A percentile compares a stretch with the other conserved stretches of the same genome.
These are phyloP conservation scores for Xylaria sp. DNA, from an alignment of 2,329 filamentous ascomycete species.

Conservation along the genomic window DNA sequence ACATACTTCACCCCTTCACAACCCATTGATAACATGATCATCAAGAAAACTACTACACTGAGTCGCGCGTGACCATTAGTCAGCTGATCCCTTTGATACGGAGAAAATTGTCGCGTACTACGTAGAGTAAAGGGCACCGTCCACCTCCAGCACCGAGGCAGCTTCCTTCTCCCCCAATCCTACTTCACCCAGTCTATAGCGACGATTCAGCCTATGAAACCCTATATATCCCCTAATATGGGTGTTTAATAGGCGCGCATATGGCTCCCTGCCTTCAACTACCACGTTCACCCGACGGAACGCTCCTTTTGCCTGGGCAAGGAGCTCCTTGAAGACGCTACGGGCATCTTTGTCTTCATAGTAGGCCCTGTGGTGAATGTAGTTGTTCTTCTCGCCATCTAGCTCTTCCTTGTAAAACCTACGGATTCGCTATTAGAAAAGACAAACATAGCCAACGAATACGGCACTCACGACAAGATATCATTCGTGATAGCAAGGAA, in stretches of 20 bases:
- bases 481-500: conserved; percentile 35
- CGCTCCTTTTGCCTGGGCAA: conserved; percentile 18
- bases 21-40: too few species aligned
- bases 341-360: conserved; percentile 22
- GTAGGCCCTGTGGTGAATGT: conserved; percentile 29
- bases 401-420: conserved; percentile 38
- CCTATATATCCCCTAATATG: conserved; percentile 34
- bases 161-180: conserved; percentile 13
- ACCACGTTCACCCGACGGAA: conserved; percentile 24
- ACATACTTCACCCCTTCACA: too few species aligned
- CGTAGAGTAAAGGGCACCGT: too few species aligned
- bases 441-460: too few species aligned
- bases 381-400: conserved; percentile 32
- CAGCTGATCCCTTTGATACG: too few species aligned
- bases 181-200: conserved; percentile 25
- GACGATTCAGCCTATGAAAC: conserved; percentile 20
- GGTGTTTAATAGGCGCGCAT: conserved; percentile 27
- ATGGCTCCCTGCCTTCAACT: conserved; percentile 23
- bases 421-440: not conserved
- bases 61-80: too few species aligned
- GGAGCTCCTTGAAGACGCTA: conserved; percentile 18
- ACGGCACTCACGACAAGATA: conserved; percentile 32
- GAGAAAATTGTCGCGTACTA: too few species aligned
- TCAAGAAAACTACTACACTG: too few species aligned
- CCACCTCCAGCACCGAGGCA: too few species aligned